Evolutionary conservation across 805 yeast genomes (phyloP).

Genomic region (Hanseniaspora singularis): DNA sequence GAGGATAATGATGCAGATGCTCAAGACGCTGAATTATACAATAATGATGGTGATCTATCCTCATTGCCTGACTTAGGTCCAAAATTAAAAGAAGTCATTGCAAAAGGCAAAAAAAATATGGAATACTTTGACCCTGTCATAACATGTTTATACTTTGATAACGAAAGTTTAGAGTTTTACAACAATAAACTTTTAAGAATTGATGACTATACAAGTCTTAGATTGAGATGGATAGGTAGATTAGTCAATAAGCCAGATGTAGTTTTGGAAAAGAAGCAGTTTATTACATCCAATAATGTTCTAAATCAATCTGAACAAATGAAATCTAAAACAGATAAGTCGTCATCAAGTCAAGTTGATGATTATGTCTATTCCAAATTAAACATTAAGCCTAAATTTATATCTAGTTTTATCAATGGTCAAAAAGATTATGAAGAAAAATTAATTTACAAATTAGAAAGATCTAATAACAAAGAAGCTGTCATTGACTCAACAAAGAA

Average conservation of each 20-base stretch:
- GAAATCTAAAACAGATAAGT: constrained; percentile 20
- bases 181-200: constrained; percentile 68
- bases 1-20: no score
- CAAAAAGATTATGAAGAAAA: constrained; percentile 36
- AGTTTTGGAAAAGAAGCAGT: constrained; percentile 65
- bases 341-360: constrained; percentile 24
- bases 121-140: constrained; percentile 63
- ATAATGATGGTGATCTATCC: constrained; percentile 15
- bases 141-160: constrained; percentile 81
- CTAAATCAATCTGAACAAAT: constrained; percentile 20
- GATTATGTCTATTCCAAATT: constrained; percentile 55
- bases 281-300: constrained; percentile 34
- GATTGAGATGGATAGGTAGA: constrained; percentile 86
- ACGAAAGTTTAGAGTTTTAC: constrained; percentile 68
- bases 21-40: no score
- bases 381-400: constrained; percentile 65
- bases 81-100: constrained; percentile 18
- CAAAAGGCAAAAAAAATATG: constrained; percentile 24
- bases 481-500: constrained; percentile 41
- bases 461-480: constrained; percentile 44
- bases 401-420: constrained; percentile 58
- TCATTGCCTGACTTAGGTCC: constrained; percentile 28
- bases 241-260: constrained; percentile 66
- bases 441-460: constrained; percentile 48
- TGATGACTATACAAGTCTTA: constrained; percentile 57